A percentile compares a stretch with the other conserved stretches of the same genome.
Evolutionary conservation across 305 asterid species (phyloP).

Genomic region (Nicotiana rustica): DNA sequence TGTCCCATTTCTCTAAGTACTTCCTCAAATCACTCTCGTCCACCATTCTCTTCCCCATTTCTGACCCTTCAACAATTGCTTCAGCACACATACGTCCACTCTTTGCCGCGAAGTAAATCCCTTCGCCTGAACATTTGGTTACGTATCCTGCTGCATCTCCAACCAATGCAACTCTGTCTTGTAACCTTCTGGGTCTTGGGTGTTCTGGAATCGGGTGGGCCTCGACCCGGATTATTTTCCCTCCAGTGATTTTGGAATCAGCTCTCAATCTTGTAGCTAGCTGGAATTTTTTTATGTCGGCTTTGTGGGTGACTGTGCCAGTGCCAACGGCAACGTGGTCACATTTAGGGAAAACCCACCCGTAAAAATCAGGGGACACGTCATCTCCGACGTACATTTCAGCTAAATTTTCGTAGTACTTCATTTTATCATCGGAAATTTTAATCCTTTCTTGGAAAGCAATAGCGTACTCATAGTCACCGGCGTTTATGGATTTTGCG

Average conservation of each 20-base stretch:
- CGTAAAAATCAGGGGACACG: slow-evolving; percentile 91
- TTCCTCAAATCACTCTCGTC: slow-evolving; percentile 87
- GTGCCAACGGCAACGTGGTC: slow-evolving; percentile 97
- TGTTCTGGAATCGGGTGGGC: slow-evolving; percentile 98
- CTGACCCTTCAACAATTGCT: slow-evolving; percentile 90
- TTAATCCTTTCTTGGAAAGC: slow-evolving; percentile 90
- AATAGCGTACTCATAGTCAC: slow-evolving; percentile 92
- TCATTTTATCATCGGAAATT: slow-evolving; percentile 82
- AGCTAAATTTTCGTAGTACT: slow-evolving; percentile 79
- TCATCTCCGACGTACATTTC: slow-evolving; percentile 98
- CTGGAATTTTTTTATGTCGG: slow-evolving; percentile 81
- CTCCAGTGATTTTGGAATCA: slow-evolving; percentile 75
- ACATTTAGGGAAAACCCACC: slow-evolving; percentile 95
- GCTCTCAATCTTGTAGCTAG: slow-evolving; percentile 77
- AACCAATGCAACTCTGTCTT: slow-evolving; percentile 79
- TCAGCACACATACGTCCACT: slow-evolving; percentile 99
- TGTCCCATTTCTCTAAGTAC: slow-evolving; percentile 95
- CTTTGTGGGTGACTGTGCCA: slow-evolving; percentile 85
- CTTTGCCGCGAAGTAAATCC: slow-evolving; percentile 92
- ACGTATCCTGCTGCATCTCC: slow-evolving; percentile 99
- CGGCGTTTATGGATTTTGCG: slow-evolving; percentile 81
- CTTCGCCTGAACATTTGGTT: slow-evolving; percentile 95
- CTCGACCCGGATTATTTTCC: slow-evolving; percentile 86
- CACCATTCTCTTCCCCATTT: slow-evolving; percentile 84
- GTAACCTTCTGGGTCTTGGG: slow-evolving; percentile 78